Evolutionary conservation across 129 eudicot species (phyloP).

Genomic region (Tanacetum coccineum): DNA sequence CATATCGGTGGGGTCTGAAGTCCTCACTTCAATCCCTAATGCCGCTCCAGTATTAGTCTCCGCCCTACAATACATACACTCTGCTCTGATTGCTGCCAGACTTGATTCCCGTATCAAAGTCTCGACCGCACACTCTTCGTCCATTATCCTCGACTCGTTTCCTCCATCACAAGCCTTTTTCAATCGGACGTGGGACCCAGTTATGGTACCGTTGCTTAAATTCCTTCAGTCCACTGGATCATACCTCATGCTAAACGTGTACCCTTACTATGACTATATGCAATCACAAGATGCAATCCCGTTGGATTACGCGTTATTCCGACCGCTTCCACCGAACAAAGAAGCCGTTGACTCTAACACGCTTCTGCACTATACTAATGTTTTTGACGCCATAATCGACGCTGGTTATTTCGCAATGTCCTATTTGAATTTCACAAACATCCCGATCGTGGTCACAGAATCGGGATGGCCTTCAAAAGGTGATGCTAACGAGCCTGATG

Average conservation of each 20-base stretch:
- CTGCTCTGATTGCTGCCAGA: conserved; percentile 79
- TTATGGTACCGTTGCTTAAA: conserved; percentile 55
- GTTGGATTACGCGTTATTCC: conserved; percentile 73
- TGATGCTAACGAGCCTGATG: conserved; percentile 67
- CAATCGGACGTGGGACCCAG: conserved; percentile 61
- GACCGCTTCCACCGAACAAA: conserved; percentile 72
- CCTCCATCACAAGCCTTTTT: conserved; percentile 89
- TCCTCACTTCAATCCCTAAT: conserved; percentile 57
- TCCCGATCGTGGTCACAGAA: conserved; percentile 73
- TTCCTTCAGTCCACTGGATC: conserved; percentile 68
- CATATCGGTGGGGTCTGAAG: conserved; percentile 79
- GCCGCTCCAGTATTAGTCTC: conserved; percentile 56
- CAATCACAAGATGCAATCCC: conserved; percentile 81
- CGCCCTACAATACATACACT: conserved; percentile 67
- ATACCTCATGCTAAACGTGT: conserved; percentile 61
- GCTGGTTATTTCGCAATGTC: conserved; percentile 94
- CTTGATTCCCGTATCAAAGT: conserved; percentile 64
- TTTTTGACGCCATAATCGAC: conserved; percentile 76
- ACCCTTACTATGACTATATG: conserved; percentile 75
- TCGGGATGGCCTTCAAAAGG: conserved; percentile 95
- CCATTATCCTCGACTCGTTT: conserved; percentile 78
- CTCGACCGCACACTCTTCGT: conserved; percentile 68
- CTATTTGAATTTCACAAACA: conserved; percentile 60
- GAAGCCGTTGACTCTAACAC: conserved; percentile 86
- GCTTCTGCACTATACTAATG: conserved; percentile 69